Percentiles rank a stretch among this genome's conserved stretches.
These are phyloP conservation scores for Orbilia javanica DNA, from an alignment of 2,329 filamentous ascomycete species.

Conservation along the genomic window DNA sequence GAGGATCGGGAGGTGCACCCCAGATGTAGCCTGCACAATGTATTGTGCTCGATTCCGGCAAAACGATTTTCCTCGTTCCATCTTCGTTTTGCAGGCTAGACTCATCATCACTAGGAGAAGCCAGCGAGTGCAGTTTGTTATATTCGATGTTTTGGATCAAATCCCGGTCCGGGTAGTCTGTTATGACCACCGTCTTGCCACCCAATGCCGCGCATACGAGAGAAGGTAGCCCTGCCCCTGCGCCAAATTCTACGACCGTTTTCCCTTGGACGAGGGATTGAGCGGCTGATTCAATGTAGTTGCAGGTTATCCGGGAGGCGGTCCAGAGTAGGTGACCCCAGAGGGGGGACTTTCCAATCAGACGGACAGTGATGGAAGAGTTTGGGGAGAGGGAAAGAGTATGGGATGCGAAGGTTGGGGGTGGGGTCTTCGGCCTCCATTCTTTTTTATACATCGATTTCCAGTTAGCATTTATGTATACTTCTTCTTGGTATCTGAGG, in stretches of 20 bases:
- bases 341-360: conserved; percentile 87
- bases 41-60: conserved; percentile 65
- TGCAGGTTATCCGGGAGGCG: conserved; percentile 80
- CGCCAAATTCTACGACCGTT: conserved; percentile 88
- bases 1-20: conserved; percentile 75
- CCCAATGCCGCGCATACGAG: conserved; percentile 81
- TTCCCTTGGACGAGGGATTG: conserved; percentile 72
- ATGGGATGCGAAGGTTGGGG: conserved; percentile 80
- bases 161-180: conserved; percentile 72
- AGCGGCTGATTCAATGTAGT: conserved; percentile 80
- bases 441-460: conserved; percentile 67
- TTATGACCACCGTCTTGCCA: conserved; percentile 69
- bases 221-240: conserved; percentile 85
- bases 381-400: conserved; percentile 72
- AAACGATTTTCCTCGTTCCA: conserved; percentile 5
- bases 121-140: conserved; percentile 75
- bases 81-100: background rate
- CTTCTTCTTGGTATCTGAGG: background rate
- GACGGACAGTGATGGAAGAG: conserved; percentile 75
- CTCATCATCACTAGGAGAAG: conserved; percentile 1
- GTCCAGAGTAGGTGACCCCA: conserved; percentile 96
- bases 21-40: conserved; percentile 82
- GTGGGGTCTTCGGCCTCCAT: conserved; percentile 82
- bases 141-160: conserved; percentile 82
- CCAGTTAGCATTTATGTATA: conserved; percentile 1